Conservation (phyloP, 192 early-diverging fungal genomes). For the Glomus cerebriforme region DNA sequence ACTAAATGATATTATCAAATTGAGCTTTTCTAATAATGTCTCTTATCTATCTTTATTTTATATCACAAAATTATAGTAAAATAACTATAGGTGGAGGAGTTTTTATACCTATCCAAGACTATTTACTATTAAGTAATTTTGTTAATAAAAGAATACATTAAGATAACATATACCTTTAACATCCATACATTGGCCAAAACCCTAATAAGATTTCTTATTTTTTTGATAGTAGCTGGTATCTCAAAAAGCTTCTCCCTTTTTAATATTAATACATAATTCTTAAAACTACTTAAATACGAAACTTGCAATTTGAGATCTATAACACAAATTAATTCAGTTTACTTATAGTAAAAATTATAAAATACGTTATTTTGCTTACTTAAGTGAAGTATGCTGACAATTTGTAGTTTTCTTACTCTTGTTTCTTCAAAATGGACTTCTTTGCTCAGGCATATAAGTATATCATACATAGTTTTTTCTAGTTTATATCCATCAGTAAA, state of each 20-base stretch:
- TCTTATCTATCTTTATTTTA: too few relatives aligned
- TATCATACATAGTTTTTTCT: conserved; percentile 23
- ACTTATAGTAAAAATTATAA: neutral
- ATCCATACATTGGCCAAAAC: conserved; percentile 16
- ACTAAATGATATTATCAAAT: too few relatives aligned
- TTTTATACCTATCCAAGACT: too few relatives aligned
- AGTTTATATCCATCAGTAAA: conserved; percentile 28
- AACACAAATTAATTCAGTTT: conserved; percentile 28
- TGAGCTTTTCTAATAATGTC: too few relatives aligned
- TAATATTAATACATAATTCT: conserved; percentile 22
- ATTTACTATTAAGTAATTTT: too few relatives aligned
- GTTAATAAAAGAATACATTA: too few relatives aligned
- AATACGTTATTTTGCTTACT: conserved; percentile 20
- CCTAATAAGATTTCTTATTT: conserved; percentile 27
- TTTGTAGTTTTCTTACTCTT: neutral
- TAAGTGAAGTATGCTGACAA: conserved; percentile 14
- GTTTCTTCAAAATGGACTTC: neutral
- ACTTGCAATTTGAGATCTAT: conserved; percentile 31
- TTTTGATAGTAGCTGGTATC: neutral
- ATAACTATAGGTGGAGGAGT: too few relatives aligned
- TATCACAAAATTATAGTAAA: too few relatives aligned
- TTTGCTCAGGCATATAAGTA: conserved; percentile 21
- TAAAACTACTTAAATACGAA: conserved; percentile 20
- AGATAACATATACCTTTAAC: neutral
- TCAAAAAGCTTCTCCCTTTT: conserved; percentile 7